Evolutionary conservation across 108 stramenopile genomes (phyloP).

Genomic region (Pseudonitzschia pungens): DNA sequence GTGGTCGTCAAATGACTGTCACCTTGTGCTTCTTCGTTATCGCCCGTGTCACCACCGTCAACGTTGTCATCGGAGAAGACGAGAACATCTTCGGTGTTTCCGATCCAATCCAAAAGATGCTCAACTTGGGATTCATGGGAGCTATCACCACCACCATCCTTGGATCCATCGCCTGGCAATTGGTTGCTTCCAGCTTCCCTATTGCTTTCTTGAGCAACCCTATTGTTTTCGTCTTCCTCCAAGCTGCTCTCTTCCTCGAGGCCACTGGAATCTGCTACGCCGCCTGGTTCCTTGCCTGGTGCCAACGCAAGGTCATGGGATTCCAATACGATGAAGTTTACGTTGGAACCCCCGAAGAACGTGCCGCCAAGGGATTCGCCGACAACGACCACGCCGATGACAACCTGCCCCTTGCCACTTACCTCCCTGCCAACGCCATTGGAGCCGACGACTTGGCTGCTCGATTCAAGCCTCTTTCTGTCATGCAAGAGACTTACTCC

Average conservation of each 20-base stretch:
- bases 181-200: slow-evolving; percentile 68
- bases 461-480: not conserved
- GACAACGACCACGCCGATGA: slow-evolving; percentile 14
- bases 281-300: slow-evolving; percentile 61
- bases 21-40: slow-evolving; percentile 66
- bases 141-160: slow-evolving; percentile 74
- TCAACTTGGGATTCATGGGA: slow-evolving; percentile 68
- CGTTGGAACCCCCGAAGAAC: slow-evolving; percentile 63
- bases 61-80: slow-evolving; percentile 40
- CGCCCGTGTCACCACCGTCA: slow-evolving; percentile 60
- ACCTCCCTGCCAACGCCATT: slow-evolving; percentile 15
- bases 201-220: slow-evolving; percentile 62
- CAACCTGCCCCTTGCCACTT: slow-evolving; percentile 28
- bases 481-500: slow-evolving; percentile 2
- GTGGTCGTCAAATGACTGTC: slow-evolving; percentile 75
- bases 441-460: slow-evolving; percentile 18
- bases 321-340: slow-evolving; percentile 65
- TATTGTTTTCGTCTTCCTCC: slow-evolving; percentile 52
- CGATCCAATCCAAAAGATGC: slow-evolving; percentile 52
- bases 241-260: slow-evolving; percentile 52
- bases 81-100: slow-evolving; percentile 62
- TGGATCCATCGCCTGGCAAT: slow-evolving; percentile 64
- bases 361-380: slow-evolving; percentile 35
- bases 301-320: slow-evolving; percentile 46
- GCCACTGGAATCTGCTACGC: slow-evolving; percentile 59